Conservation (phyloP, 768 basidiomycete genomes). For the Podaxis pistillaris region DNA sequence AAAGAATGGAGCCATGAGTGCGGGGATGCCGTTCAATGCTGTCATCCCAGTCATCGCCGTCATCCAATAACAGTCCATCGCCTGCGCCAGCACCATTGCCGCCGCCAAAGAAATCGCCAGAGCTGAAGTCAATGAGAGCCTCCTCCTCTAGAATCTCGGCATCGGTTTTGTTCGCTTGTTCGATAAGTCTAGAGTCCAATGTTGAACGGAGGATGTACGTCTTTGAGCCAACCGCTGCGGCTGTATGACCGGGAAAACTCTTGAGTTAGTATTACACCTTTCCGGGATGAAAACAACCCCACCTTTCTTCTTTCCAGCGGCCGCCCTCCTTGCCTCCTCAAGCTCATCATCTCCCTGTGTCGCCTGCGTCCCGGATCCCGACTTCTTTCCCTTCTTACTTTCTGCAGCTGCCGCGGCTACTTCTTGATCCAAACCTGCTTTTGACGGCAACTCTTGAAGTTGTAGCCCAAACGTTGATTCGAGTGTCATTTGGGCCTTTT, state of each 20-base stretch:
- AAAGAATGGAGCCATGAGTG: slow-evolving; percentile 66
- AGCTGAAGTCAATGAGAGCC: slow-evolving; percentile 39
- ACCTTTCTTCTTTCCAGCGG: slow-evolving; percentile 71
- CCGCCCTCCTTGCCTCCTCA: slow-evolving; percentile 44
- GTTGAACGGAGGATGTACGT: slow-evolving; percentile 81
- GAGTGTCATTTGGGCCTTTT: slow-evolving; percentile 62
- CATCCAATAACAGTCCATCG: slow-evolving; percentile 18
- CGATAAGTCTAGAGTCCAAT: slow-evolving; percentile 62
- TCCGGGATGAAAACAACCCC: slow-evolving; percentile 1
- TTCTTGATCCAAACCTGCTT: slow-evolving; percentile 52
- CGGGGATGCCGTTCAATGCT: slow-evolving; percentile 38
- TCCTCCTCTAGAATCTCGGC: slow-evolving; percentile 52
- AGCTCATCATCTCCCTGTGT: slow-evolving; percentile 39
- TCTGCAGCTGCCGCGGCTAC: slow-evolving; percentile 23
- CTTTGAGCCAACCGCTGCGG: slow-evolving; percentile 61
- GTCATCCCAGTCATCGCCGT: slow-evolving; percentile 39
- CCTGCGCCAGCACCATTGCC: slow-evolving; percentile 36
- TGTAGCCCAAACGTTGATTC: slow-evolving; percentile 78
- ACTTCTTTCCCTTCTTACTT: slow-evolving; percentile 6
- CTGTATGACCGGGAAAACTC: slow-evolving; percentile 26
- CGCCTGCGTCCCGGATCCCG: neutral
- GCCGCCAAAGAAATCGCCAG: slow-evolving; percentile 34
- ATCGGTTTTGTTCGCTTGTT: slow-evolving; percentile 54
- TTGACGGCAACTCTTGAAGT: slow-evolving; percentile 71
- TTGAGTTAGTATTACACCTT: neutral